Evolutionary conservation across 2,329 filamentous ascomycete genomes (phyloP).

Genomic region (Arachnomyces sp.): DNA sequence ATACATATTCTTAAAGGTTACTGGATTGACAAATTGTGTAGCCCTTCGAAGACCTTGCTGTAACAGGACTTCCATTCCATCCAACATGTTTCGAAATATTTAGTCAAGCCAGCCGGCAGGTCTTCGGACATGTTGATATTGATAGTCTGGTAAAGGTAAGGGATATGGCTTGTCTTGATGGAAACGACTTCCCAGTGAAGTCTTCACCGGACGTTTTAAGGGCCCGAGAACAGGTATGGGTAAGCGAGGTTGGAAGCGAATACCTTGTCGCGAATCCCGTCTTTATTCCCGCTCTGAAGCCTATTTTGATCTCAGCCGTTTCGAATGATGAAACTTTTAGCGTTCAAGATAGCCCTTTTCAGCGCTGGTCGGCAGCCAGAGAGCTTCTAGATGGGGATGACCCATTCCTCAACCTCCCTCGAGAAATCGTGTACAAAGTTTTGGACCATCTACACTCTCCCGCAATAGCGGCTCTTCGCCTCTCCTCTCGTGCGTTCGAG

Average conservation of each 20-base stretch:
- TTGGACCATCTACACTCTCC: slow-evolving; percentile 11
- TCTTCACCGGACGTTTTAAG: not conserved
- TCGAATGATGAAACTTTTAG: slow-evolving; percentile 5
- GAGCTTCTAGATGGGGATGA: slow-evolving; percentile 7
- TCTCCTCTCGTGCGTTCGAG: slow-evolving; percentile 14
- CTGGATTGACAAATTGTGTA: too few relatives aligned
- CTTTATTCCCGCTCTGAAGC: slow-evolving; percentile 14
- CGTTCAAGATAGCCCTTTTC: not conserved
- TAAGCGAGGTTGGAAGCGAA: slow-evolving; percentile 10
- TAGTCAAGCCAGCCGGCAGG: slow-evolving; percentile 1
- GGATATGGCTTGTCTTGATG: not conserved
- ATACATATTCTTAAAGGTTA: too few relatives aligned
- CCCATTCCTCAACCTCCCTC: slow-evolving; percentile 13
- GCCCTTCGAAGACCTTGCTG: not conserved
- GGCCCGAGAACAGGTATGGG: slow-evolving; percentile 6
- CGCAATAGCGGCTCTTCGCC: slow-evolving; percentile 17
- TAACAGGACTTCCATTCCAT: slow-evolving; percentile 8
- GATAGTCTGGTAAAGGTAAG: slow-evolving; percentile 1
- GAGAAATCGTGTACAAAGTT: slow-evolving; percentile 15
- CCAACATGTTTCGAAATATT: slow-evolving; percentile 15
- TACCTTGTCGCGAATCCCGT: slow-evolving; percentile 20
- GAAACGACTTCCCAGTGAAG: not conserved
- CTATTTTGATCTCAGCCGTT: slow-evolving; percentile 6
- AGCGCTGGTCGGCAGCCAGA: not conserved
- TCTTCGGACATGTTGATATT: slow-evolving; percentile 4